These are phyloP conservation scores for Boletus rufocinnamomeus DNA, from an alignment of 768 basidiomycete species.

Conservation along the genomic window DNA sequence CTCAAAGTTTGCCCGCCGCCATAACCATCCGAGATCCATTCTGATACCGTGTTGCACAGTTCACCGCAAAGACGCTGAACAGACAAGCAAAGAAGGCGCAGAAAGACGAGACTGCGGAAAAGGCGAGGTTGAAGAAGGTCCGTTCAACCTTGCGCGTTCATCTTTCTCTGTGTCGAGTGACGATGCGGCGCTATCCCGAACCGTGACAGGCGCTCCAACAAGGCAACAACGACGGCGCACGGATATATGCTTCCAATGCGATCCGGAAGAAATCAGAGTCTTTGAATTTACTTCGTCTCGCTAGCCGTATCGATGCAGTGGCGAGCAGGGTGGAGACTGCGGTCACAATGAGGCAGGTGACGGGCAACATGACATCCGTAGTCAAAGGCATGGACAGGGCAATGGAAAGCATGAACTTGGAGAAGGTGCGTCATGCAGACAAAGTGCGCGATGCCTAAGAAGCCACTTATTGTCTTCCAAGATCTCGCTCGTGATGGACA, in stretches of 20 bases:
- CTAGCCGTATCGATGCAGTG: slow-evolving; percentile 94
- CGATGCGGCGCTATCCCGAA: not conserved
- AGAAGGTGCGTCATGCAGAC: slow-evolving; percentile 61
- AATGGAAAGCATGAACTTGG: slow-evolving; percentile 99
- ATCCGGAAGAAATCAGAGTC: slow-evolving; percentile 98
- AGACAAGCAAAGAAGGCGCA: slow-evolving; percentile 97
- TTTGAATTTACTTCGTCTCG: slow-evolving; percentile 86
- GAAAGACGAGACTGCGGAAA: slow-evolving; percentile 92
- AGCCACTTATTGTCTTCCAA: slow-evolving; percentile 33
- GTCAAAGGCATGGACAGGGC: slow-evolving; percentile 99
- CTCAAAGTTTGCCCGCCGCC: slow-evolving; percentile 69
- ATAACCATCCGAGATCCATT: slow-evolving; percentile 12
- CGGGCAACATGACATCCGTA: slow-evolving; percentile 94
- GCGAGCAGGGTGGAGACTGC: slow-evolving; percentile 97
- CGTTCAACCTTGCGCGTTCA: slow-evolving; percentile 10
- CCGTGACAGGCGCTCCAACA: slow-evolving; percentile 82
- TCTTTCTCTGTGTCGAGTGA: not conserved
- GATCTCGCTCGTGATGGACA: slow-evolving; percentile 99
- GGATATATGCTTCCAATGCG: slow-evolving; percentile 97
- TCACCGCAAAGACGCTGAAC: slow-evolving; percentile 94
- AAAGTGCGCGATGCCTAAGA: not conserved
- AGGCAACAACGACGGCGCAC: slow-evolving; percentile 94
- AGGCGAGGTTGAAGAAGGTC: slow-evolving; percentile 91
- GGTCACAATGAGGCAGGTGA: slow-evolving; percentile 95
- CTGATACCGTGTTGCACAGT: slow-evolving; percentile 50